These are phyloP conservation scores for Blastomyces silverae DNA, from an alignment of 2,329 filamentous ascomycete species.

Conservation along the genomic window DNA sequence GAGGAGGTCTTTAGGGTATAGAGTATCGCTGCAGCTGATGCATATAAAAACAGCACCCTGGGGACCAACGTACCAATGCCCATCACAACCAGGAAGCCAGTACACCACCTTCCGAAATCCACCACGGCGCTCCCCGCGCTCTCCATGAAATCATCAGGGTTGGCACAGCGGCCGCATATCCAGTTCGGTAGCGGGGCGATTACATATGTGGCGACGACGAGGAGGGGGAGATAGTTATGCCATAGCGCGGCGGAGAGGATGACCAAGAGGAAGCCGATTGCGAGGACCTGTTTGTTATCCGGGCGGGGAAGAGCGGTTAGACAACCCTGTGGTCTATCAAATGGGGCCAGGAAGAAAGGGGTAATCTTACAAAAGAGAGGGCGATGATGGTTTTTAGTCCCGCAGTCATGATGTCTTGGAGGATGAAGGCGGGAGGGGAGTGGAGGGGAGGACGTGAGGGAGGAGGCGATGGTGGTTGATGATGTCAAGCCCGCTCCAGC, in stretches of 20 bases:
- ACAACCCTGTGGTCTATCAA: neutral
- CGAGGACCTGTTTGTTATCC: constrained; percentile 61
- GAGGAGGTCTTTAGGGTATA: neutral
- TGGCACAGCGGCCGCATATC: constrained; percentile 81
- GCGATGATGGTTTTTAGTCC: constrained; percentile 99
- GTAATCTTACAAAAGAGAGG: constrained; percentile 73
- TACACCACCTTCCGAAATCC: constrained; percentile 88
- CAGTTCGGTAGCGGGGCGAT: constrained; percentile 93
- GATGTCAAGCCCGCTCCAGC: constrained; percentile 5
- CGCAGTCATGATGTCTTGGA: constrained; percentile 54
- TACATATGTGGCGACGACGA: constrained; percentile 93
- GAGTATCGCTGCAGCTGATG: neutral
- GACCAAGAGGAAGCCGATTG: constrained; percentile 96
- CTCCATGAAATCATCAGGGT: constrained; percentile 94
- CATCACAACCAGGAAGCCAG: constrained; percentile 94
- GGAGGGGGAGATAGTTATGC: constrained; percentile 87
- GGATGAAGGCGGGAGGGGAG: constrained; percentile 22
- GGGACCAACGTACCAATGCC: constrained; percentile 70
- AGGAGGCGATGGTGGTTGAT: constrained; percentile 16
- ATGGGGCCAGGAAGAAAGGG: constrained; percentile 7
- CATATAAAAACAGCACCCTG: neutral
- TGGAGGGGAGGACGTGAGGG: constrained; percentile 17
- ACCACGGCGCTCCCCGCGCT: constrained; percentile 73
- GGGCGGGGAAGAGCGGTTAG: constrained; percentile 6
- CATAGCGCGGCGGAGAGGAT: constrained; percentile 96